phyloP scores from a whole-genome alignment of 768 basidiomycete species.

The Pilatotrama ljubarskyi region DNA sequence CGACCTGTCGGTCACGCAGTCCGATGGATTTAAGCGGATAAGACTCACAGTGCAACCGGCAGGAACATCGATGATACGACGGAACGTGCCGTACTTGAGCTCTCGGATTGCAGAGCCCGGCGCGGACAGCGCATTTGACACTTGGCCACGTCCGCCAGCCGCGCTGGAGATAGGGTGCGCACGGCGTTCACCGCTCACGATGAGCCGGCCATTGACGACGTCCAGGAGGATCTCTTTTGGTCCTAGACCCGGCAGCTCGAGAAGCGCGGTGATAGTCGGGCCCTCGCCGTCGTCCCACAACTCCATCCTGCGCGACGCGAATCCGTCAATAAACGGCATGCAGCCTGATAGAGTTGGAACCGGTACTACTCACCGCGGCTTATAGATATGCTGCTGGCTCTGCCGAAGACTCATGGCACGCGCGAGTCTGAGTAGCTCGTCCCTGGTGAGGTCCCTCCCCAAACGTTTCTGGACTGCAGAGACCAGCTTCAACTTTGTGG shows the following conservation, averaged over 20 bases:
- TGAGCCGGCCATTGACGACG: constrained; percentile 33
- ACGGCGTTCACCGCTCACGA: constrained; percentile 38
- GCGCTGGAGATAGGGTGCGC: background rate
- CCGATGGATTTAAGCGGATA: background rate
- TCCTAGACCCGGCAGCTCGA: constrained; percentile 32
- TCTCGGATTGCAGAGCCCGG: constrained; percentile 32
- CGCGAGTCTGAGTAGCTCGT: constrained; percentile 9
- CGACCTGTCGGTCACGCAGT: background rate
- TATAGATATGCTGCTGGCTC: constrained; percentile 11
- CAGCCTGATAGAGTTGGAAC: background rate
- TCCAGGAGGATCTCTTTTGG: constrained; percentile 36
- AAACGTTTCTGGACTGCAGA: constrained; percentile 8
- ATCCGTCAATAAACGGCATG: background rate
- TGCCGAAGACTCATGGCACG: constrained; percentile 3
- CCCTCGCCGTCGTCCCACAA: constrained; percentile 39
- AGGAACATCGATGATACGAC: constrained; percentile 38
- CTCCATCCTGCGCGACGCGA: constrained; percentile 35
- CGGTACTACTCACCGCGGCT: constrained; percentile 10
- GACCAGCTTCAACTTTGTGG: background rate
- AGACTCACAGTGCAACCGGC: constrained; percentile 36
- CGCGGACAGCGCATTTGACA: background rate
- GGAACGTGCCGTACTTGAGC: constrained; percentile 42
- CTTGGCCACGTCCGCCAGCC: background rate
- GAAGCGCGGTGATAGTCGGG: constrained; percentile 27
- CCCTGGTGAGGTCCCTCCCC: constrained; percentile 9